Evolutionary conservation across 768 basidiomycete genomes (phyloP), one percentile per base, ranked within the genome.

Genomic region (Psilocybe sp.): DNA sequence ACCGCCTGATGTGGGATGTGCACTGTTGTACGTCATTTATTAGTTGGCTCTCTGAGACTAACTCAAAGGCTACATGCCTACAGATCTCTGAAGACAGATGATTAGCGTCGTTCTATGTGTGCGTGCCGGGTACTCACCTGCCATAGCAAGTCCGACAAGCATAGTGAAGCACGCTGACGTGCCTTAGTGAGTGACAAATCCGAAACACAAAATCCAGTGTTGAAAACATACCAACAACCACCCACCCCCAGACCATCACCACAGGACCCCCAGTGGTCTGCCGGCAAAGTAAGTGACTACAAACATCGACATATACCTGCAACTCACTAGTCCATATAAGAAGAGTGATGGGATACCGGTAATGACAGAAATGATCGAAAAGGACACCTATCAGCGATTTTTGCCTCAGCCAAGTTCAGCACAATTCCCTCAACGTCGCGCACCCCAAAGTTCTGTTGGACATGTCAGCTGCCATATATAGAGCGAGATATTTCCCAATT

Each of bases 231-330:
- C 82, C 66, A 34, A 83, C 84, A 32, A 85, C 74, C 3, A 85
- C 61, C 79, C 81, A 88, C 14, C 84, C 84, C 84, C 84, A 87
- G 0, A 84, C 83, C 86, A 88, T 89, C 3, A 87, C 85, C 0
- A 74, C 86, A 0, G 86, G 85, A 7, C 87, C 87, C 37, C 87
- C 87, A 0, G 85, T 89, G 41, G 79, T 84, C 82, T 88, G 19
- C n/a, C 13, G 15, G 16, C 14, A 15, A 38, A 41, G 34, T 16
- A 23, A 44, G 31, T 31, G 20, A 37, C 51, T 14, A 54, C 42
- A 44, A 19, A 50, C n/a, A 38, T 16, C 19, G 13, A 38, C 15
- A 40, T 13, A 38, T 32, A 18, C 6, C 7, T 11, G 16, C 16
- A 23, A 68, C 81, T 52, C 57, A 86, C 85, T 63, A 88, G 56